A percentile compares a stretch with the other conserved stretches of the same genome.
Evolutionary conservation across 1,284 basidiomycete genomes (phyloP).

Genomic region (Ceratobasidium theobromae): DNA sequence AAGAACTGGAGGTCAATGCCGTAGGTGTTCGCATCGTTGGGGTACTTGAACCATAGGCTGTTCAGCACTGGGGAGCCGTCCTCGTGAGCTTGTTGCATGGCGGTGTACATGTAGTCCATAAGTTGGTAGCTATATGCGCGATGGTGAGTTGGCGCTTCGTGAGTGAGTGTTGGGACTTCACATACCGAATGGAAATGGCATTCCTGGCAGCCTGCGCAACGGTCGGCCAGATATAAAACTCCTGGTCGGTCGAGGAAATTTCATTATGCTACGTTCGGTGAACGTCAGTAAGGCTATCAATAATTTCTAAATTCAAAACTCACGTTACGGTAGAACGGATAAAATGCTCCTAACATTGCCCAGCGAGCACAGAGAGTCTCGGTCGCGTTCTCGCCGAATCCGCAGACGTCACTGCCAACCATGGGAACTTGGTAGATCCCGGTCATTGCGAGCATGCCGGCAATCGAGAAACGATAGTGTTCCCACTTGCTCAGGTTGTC

Average conservation of each 20-base stretch:
- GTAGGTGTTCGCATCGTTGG: conserved; percentile 59
- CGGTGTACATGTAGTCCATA: conserved; percentile 71
- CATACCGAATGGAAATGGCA: conserved; percentile 59
- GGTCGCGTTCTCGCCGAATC: conserved; percentile 53
- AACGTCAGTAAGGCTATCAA: conserved; percentile 6
- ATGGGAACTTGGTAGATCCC: conserved; percentile 65
- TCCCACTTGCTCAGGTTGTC: conserved; percentile 50
- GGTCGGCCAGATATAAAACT: conserved; percentile 65
- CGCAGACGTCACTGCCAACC: conserved; percentile 67
- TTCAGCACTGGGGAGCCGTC: conserved; percentile 64
- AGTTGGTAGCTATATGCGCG: conserved; percentile 55
- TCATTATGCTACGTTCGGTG: conserved; percentile 55
- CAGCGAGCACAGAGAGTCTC: conserved; percentile 66
- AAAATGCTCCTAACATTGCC: conserved; percentile 68
- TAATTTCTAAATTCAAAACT: conserved; percentile 38
- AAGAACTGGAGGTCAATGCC: conserved; percentile 67
- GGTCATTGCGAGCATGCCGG: conserved; percentile 64
- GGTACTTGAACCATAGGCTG: conserved; percentile 66
- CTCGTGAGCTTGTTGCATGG: conserved; percentile 59
- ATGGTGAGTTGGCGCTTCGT: background rate
- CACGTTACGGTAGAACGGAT: conserved; percentile 71
- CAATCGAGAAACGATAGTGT: conserved; percentile 50
- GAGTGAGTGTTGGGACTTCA: background rate
- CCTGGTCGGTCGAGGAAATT: conserved; percentile 57
- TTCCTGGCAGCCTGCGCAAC: conserved; percentile 62